These are phyloP conservation scores for Magnolia officinalis DNA, from an alignment of 164 flowering plant species.

Conservation along the genomic window DNA sequence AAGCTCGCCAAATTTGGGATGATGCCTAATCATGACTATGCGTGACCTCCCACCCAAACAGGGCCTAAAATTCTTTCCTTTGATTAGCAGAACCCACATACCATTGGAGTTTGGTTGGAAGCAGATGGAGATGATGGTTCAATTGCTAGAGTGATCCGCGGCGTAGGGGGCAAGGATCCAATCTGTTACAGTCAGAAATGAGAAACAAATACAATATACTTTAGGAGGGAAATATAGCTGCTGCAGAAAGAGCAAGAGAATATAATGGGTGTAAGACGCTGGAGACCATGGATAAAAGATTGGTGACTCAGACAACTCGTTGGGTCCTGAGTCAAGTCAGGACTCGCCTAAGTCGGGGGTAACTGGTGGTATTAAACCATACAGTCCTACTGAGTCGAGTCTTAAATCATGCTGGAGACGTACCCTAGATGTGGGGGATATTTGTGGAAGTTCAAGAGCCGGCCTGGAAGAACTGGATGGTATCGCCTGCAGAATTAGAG, in stretches of 20 bases:
- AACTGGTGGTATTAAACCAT: too few relatives aligned
- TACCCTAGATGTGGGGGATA: conserved; percentile 45
- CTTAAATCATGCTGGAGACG: not conserved
- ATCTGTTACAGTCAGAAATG: conserved; percentile 30
- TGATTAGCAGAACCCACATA: conserved; percentile 8
- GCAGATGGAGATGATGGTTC: conserved; percentile 53
- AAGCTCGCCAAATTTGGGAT: too few relatives aligned
- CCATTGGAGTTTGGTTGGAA: conserved; percentile 42
- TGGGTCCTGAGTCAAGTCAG: too few relatives aligned
- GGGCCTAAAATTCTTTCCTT: not conserved
- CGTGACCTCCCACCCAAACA: too few relatives aligned
- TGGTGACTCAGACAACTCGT: too few relatives aligned
- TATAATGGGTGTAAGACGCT: not conserved
- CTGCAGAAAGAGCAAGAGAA: not conserved
- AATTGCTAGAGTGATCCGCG: not conserved
- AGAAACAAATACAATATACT: not conserved
- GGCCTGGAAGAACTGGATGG: conserved; percentile 41
- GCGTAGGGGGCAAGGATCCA: conserved; percentile 37
- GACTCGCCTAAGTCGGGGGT: too few relatives aligned
- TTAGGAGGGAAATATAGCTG: not conserved
- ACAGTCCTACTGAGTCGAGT: too few relatives aligned
- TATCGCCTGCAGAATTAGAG: conserved; percentile 35
- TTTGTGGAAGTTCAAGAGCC: conserved; percentile 36
- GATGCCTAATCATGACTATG: too few relatives aligned
- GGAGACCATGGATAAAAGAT: too few relatives aligned